Evolutionary conservation across 1,284 basidiomycete genomes (phyloP), one percentile per base, ranked within the genome.

Genomic region (Rhodotorula sp.): DNA sequence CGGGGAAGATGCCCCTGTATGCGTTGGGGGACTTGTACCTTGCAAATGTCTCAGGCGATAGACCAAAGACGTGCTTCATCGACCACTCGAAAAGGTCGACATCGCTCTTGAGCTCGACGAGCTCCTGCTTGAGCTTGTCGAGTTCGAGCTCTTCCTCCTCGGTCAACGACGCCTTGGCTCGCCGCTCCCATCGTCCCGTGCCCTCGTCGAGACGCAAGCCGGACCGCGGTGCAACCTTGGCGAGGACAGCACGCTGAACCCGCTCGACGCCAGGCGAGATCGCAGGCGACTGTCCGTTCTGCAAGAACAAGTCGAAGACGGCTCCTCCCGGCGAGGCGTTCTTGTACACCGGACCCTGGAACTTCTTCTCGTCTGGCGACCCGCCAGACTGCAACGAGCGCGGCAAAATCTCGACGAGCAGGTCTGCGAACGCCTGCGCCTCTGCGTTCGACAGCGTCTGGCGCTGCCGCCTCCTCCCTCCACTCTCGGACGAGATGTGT

Each of bases 351-450:
- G 58, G n/a, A 30, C 19, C 51, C 19, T 27, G 8, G 13, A 34
- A 15, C 30, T 46, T 20, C 13, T 44, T 44, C 7, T 44, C 9
- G 13, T 44, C 39, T 17, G 39, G 39, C 11, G 39, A 44, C 39
- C 39, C 39, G 39, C 39, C 39, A 44, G 39, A 44, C 39, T 44
- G 39, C 19, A 44, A 13, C 2, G 71, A 61, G 34, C 58, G 64
- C 9, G 73, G 73, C 39, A 74, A 51, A 57, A 74, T 66, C 44
- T 73, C 61, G 11, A 60, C 59, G n/a, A 74, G 59, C 27, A 74
- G 51, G 51, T 74, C 71, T 54, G 66, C 66, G 56, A 74, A 74
- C 0, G 68, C 67, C 39, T 63, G 64, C 1, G 65, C 64, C 57
- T 74, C 73, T 0, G 62, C 52, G 15, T 65, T 46, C 20, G 62